Conservation (phyloP, 768 basidiomycete species). For the Phylloporus sp. region DNA sequence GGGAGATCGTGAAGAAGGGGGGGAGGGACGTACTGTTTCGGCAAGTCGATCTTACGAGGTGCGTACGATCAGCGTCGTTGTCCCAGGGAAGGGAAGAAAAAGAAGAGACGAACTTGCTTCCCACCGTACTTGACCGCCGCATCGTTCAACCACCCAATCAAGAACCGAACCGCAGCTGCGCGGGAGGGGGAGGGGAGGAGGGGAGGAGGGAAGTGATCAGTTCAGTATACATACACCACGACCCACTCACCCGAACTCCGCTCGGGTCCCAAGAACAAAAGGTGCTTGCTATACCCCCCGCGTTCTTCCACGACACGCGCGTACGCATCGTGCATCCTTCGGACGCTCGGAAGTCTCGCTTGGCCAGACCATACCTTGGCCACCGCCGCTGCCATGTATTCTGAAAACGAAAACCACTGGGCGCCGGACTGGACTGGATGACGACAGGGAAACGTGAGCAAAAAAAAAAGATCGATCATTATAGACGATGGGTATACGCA, state of each 20-base stretch:
- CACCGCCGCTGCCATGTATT: conserved; percentile 3
- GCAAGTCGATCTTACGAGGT: not conserved
- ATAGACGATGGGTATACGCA: too few relatives aligned
- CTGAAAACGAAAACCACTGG: not conserved
- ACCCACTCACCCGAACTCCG: not conserved
- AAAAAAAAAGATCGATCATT: too few relatives aligned
- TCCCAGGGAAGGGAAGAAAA: not conserved
- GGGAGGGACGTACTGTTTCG: not conserved
- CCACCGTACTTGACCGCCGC: conserved; percentile 8
- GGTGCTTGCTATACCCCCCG: too few relatives aligned
- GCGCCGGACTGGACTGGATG: too few relatives aligned
- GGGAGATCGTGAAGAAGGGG: too few relatives aligned
- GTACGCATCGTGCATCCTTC: conserved; percentile 1
- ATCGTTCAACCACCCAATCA: conserved; percentile 9
- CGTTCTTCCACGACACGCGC: not conserved
- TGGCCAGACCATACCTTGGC: conserved; percentile 14
- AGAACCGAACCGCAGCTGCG: too few relatives aligned
- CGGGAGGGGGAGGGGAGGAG: too few relatives aligned
- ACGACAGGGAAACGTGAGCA: not conserved
- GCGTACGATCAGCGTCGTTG: not conserved
- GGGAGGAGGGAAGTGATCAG: too few relatives aligned
- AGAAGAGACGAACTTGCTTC: conserved; percentile 6
- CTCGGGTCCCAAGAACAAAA: too few relatives aligned
- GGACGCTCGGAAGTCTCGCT: conserved; percentile 2
- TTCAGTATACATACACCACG: too few relatives aligned